Base-by-base conservation (phyloP, 2,329 filamentous ascomycete genomes). In the Aspergillus sp. region DNA sequence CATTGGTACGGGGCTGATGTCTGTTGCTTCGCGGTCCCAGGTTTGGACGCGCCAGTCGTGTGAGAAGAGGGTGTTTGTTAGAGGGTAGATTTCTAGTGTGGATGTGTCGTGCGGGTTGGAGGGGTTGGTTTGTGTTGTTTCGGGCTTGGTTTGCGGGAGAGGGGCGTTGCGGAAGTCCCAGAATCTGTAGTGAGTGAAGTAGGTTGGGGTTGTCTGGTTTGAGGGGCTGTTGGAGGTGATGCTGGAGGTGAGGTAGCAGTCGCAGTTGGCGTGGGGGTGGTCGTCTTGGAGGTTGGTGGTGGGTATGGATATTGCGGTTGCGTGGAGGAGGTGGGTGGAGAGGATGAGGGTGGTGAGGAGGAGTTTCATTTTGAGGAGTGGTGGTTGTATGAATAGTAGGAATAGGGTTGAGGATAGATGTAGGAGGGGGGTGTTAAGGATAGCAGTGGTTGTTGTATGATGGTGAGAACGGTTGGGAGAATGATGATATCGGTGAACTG, bases 121-220 rank as follows among this genome's bases (percentile, higher is more conserved):
- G 25, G 36, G 17, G 19, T 23, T 7, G 41, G 54, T 21, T 25
- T 10, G 19, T 2, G 54, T 36, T 27, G 42, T 32, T 25, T 47
- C 38, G 15, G 30, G 15, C 3, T 3, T 11, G 47, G 49, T 60
- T 54, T 10, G 52, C 30, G 61, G 56, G n/a, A 75, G 66, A 17
- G 73, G 68, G 7, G 82, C 71, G 41, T 75, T 71, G 25, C 81
- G 80, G 64, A 83, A 83, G 69, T 83, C 81, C 73, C 77, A 83
- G 68, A 84, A 79, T 54, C 77, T 78, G 73, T 83, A 79, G 69
- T 83, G 76, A 50, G 80, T 76, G 65, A 84, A 84, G 69, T 81
- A 82, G 6, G 75, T 72, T 17, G 77, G 77, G 8, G 77, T 71
- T 3, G 77, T 13, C 1, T 3, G 66, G 5, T 75, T 74, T 1